Evolutionary conservation across 1,284 basidiomycete species (phyloP).

Genomic region (Mycosarcoma maydis): DNA sequence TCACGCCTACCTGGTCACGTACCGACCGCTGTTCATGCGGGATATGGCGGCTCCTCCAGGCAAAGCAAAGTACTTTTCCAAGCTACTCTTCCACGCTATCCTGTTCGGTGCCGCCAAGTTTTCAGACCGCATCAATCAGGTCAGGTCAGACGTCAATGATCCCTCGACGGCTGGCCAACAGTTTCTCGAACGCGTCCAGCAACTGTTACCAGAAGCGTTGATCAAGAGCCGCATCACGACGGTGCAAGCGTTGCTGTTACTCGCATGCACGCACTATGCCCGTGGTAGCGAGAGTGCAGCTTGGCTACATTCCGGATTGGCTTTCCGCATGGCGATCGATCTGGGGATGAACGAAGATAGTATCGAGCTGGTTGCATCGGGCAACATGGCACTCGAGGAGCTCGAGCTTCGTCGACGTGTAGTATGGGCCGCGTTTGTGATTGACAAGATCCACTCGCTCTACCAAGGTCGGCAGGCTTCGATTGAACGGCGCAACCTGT

Average conservation of each 20-base stretch:
- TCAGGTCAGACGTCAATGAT: conserved; percentile 49
- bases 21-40: conserved; percentile 59
- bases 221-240: conserved; percentile 60
- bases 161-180: conserved; percentile 52
- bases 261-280: conserved; percentile 61
- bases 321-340: conserved; percentile 62
- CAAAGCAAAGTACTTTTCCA: conserved; percentile 51
- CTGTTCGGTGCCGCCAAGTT: conserved; percentile 63
- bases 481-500: conserved; percentile 49
- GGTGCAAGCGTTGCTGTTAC: conserved; percentile 61
- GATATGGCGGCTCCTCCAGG: conserved; percentile 60
- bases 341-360: conserved; percentile 59
- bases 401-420: conserved; percentile 59
- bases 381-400: conserved; percentile 47
- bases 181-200: conserved; percentile 57
- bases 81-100: conserved; percentile 62
- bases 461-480: conserved; percentile 62
- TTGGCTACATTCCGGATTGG: conserved; percentile 62
- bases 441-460: conserved; percentile 65
- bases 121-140: conserved; percentile 53
- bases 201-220: conserved; percentile 57
- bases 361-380: conserved; percentile 39
- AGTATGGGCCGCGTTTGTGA: conserved; percentile 55
- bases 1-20: conserved; percentile 62
- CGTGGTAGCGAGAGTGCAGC: conserved; percentile 56